phyloP scores from a whole-genome alignment of 2,329 filamentous ascomycete species.

The Fusarium nanum region DNA sequence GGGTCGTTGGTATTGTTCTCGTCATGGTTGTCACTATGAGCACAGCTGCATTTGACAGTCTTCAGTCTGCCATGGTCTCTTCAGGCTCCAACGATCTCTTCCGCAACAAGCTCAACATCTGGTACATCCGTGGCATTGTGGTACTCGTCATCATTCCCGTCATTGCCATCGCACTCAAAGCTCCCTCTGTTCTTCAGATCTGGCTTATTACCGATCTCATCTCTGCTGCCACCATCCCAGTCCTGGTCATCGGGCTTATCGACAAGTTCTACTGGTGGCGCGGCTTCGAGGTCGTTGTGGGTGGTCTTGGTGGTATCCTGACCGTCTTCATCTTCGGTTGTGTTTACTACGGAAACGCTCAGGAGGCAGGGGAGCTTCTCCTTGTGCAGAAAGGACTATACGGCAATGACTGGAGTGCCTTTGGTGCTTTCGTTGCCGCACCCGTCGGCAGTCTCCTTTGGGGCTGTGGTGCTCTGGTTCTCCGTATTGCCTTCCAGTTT shows the following conservation, averaged over 20 bases:
- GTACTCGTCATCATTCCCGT: constrained; percentile 79
- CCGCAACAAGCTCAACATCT: constrained; percentile 81
- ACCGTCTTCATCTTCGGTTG: constrained; percentile 85
- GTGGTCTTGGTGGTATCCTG: constrained; percentile 80
- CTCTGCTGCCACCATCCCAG: constrained; percentile 79
- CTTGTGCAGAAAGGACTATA: constrained; percentile 80
- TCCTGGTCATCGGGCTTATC: constrained; percentile 77
- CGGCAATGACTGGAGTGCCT: constrained; percentile 81
- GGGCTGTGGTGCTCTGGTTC: constrained; percentile 70
- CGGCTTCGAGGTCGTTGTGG: constrained; percentile 83
- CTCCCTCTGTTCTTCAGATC: constrained; percentile 81
- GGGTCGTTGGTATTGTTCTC: constrained; percentile 85
- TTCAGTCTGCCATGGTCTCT: constrained; percentile 88
- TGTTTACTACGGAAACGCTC: constrained; percentile 78
- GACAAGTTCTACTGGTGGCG: constrained; percentile 80
- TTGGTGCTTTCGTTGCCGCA: constrained; percentile 84
- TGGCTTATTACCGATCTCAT: constrained; percentile 86
- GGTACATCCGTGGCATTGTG: constrained; percentile 76
- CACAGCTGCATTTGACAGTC: constrained; percentile 81
- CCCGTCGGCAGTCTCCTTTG: constrained; percentile 80
- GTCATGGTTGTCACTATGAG: constrained; percentile 83
- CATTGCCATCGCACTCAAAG: constrained; percentile 78
- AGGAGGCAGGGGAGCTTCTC: constrained; percentile 73
- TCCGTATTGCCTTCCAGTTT: constrained; percentile 71
- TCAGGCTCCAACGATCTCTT: constrained; percentile 86